Evolutionary conservation across 2,329 filamentous ascomycete species (phyloP), one percentile per base, ranked within the genome.

Genomic region (Penicillium sp.): DNA sequence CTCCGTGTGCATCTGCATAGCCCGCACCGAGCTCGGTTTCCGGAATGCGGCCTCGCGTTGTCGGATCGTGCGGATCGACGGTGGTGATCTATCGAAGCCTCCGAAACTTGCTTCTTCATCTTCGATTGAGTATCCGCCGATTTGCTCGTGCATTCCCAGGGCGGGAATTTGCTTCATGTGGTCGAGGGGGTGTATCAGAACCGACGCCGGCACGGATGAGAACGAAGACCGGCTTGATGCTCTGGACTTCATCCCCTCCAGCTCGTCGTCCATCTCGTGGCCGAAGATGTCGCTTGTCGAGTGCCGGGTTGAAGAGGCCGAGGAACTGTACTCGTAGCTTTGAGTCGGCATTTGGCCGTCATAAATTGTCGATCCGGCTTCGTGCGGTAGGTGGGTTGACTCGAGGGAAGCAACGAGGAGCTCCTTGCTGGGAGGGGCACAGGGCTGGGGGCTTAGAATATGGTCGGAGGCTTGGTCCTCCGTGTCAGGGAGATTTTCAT

Each of bases 1-100:
- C 50, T 76, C 75, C 0, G 74, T 76, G 47, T 76, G 68, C 76
- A 80, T 78, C 63, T 79, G 78, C 67, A 80, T 74, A 6, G 78
- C 78, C 37, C 73, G 67, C 5, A 81, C 77, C 0, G 78, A 81
- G 67, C 78, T 81, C 1, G 78, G 75, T 60, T 80, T 77, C 38
- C 78, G 73, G 59, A 81, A 81, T 0, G 72, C 74, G 0, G 71
- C 71, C 57, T 75, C 70, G 8, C 72, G 73, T 48, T 74, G 72
- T 35, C 74, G 68, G 22, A 76, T 64, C 1, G 69, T 70, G 6
- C 71, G 68, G 28, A 69, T 62, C 20, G 62, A 59, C 31, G 61
- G 69, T 54, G 63, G 59, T 38, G 55, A 63, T 52, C 62, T 65
- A 8, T 67, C 60, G 63, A 68, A 68, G 41, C 65, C 65, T n/a